Conservation (phyloP, 2,329 filamentous ascomycete species). For the Blastomyces gilchristii region DNA sequence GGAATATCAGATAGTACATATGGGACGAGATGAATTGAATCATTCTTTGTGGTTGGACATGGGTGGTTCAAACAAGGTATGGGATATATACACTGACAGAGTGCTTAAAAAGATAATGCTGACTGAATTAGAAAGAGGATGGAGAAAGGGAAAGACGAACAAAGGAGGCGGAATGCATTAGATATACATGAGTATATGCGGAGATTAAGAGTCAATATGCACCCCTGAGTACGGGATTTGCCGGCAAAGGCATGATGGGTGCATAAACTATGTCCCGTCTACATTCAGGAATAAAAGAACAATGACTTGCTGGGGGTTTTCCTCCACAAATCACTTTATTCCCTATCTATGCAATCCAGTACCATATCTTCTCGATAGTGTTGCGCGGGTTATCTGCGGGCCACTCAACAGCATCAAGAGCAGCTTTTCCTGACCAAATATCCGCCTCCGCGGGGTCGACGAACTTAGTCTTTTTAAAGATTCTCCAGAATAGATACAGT, state of each 20-base stretch:
- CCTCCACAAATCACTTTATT: not conserved
- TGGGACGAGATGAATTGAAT: not conserved
- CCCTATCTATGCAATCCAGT: conserved; percentile 16
- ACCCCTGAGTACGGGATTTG: not conserved
- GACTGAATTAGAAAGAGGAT: not conserved
- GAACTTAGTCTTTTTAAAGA: conserved; percentile 18
- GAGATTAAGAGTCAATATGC: not conserved
- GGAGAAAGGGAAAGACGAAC: not conserved
- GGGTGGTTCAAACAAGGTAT: not conserved
- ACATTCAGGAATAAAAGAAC: not conserved
- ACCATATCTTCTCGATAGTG: conserved; percentile 17
- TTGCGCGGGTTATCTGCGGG: conserved; percentile 16
- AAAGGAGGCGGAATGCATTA: not conserved
- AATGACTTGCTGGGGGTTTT: not conserved
- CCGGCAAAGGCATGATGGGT: not conserved
- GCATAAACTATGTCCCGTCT: not conserved
- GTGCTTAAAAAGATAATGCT: not conserved
- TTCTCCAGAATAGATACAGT: conserved; percentile 26
- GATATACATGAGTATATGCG: not conserved
- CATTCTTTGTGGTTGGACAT: not conserved
- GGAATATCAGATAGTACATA: not conserved
- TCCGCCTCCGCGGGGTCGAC: conserved; percentile 17
- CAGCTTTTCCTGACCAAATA: conserved; percentile 21
- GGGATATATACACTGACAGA: not conserved
- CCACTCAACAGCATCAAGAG: conserved; percentile 20